Evolutionary conservation across 345 rosid species (phyloP), one percentile per base, ranked within the genome.

Genomic region (Citrus hindsii): DNA sequence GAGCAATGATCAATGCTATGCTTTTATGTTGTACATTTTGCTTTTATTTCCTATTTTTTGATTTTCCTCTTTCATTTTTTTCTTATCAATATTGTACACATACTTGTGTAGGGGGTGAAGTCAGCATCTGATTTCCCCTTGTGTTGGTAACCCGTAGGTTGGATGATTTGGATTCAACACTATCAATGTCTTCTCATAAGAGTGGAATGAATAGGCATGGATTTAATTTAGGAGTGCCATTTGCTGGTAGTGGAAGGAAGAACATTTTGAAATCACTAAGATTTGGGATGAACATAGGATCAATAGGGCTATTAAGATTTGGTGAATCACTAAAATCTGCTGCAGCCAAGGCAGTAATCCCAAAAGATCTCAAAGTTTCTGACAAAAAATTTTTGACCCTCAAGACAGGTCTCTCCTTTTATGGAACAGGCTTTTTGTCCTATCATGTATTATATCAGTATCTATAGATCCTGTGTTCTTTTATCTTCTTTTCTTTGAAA

Each of bases 401-500:
- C 98, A 92, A 69, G 95, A 94, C 86, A 90, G 83, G 76, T 88
- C 97, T 28, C 89, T 94, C 28, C 82, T 90, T 77, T 19, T 92
- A 35, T 94, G 97, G 98, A 94, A 92, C 75, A 89, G 89, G 87
- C 87, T 92, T 67, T 91, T 94, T 58, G 89, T 92, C 46, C 87
- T 94, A 18, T 85, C 95, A 3, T 94, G 98, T 75, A 90, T 94
- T 62, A 69, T 94, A 14, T 87, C 93, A 10, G 94, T 94, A n/a
- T 92, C 98, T 9, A 80, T 94, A 7, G 98, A 94, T 81, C 98
- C 97, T 70, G 74, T 92, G 75, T 94, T 92, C 78, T 89, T 94
- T 68, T 94, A 94, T 76, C 93, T 94, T 46, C 98, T 95, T 6
- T 84, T 89, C 73, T 90, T 92, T 82, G 85, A 94, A 76, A 71